Base-by-base conservation (phyloP, 352 stramenopile species). In the Phytophthora meadii region DNA sequence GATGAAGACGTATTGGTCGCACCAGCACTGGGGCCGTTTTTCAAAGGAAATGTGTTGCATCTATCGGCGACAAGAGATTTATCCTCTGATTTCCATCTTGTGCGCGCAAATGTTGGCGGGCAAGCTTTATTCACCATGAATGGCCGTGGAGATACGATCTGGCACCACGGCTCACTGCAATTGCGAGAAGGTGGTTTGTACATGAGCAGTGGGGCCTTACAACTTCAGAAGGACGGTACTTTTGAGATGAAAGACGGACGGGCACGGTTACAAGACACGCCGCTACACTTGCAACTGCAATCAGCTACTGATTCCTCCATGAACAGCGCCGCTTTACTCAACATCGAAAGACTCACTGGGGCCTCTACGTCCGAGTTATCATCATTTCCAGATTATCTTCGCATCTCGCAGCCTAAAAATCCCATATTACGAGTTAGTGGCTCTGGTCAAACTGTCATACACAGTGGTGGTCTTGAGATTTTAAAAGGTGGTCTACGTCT, bases 21-120 rank as follows among this genome's bases (percentile, higher is more conserved):
- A 8, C 68, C 79, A 11, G 81, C 81, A 4, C 57, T 24, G 0
- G 85, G 83, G 3, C 79, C 82, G 11, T 90, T 90, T 49, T 92
- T 92, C 55, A 77, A 85, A 22, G 86, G 86, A 32, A 90, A 92
- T 30, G 68, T 88, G 17, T 56, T 94, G 1, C 80, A 74, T 34
- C 61, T 94, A 36, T 80, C 72, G 7, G 82, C 83, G 5, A 73
- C 75, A 37, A 78, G 82, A 2, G 39, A 25, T 5, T 56, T 76
- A 9, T 87, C 79, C 15, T 62, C 69, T 12, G 76, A 86, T 25
- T 94, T 94, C 54, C 81, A 94, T 37, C 55, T 94, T 25, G 78
- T 92, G 47, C 87, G 90, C 28, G 83, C 76, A 5, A 79, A 92
- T 11, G 76, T 83, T 0, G 67, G 48, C 9, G 73, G 76, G 1